A percentile compares a stretch with the other conserved stretches of the same genome.
Conservation (phyloP, 805 yeast species). For the Saccharomycopsis malanga region DNA sequence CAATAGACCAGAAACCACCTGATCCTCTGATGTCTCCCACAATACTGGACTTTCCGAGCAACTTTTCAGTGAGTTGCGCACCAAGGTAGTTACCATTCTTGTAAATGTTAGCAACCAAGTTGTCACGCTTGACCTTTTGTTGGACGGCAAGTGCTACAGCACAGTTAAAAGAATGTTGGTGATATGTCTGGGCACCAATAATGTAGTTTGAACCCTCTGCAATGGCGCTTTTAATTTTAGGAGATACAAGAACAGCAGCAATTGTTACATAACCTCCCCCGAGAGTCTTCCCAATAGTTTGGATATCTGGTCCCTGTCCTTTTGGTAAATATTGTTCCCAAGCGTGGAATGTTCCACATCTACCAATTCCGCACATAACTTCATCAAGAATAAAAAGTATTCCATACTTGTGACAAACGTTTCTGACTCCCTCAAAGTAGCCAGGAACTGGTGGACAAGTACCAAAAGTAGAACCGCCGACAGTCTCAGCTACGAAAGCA, state of each 20-base stretch:
- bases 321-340: conserved; percentile 36
- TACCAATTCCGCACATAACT: conserved; percentile 51
- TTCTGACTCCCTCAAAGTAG: conserved; percentile 39
- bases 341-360: conserved; percentile 42
- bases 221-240: conserved; percentile 32
- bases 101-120: conserved; percentile 35
- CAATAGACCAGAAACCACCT: conserved; percentile 51
- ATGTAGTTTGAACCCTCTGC: conserved; percentile 32
- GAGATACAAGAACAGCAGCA: conserved; percentile 36
- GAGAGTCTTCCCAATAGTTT: conserved; percentile 41
- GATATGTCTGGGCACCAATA: conserved; percentile 44
- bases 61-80: conserved; percentile 27
- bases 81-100: conserved; percentile 40
- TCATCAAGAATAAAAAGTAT: conserved; percentile 45
- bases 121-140: conserved; percentile 32
- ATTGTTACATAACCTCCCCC: conserved; percentile 44
- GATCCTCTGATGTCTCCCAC: conserved; percentile 49
- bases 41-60: conserved; percentile 27
- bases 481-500: conserved; percentile 40
- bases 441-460: conserved; percentile 37
- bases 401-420: conserved; percentile 45
- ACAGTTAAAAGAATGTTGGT: conserved; percentile 40
- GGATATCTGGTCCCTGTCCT: conserved; percentile 39
- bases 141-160: conserved; percentile 41
- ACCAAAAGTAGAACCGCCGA: conserved; percentile 42